phyloP scores from a whole-genome alignment of 2,329 filamentous ascomycete genomes.

The Sclerotinia glacialis region DNA sequence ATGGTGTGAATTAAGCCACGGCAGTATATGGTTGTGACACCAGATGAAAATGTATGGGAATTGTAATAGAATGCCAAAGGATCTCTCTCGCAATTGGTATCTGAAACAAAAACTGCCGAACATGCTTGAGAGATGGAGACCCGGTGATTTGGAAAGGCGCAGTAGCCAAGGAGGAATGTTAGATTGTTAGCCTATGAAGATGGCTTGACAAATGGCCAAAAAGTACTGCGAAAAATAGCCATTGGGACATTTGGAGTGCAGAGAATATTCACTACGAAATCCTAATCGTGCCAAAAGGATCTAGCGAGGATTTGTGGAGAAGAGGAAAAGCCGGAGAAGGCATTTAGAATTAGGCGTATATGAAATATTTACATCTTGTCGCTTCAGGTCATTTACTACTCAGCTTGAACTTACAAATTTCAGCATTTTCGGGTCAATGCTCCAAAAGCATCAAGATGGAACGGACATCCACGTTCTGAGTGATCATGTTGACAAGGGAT shows the following conservation, averaged over 20 bases:
- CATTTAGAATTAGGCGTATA: too few relatives aligned
- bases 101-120: background rate
- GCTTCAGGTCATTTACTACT: background rate
- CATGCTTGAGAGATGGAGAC: background rate
- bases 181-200: background rate
- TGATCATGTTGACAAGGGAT: background rate
- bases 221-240: background rate
- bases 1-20: background rate
- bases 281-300: background rate
- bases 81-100: background rate
- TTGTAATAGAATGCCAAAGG: background rate
- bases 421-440: background rate
- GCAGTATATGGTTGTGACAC: background rate
- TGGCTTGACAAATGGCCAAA: background rate
- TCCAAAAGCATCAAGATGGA: background rate
- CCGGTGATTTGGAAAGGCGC: slow-evolving; percentile 1
- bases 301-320: background rate
- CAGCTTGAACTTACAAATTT: background rate
- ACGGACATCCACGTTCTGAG: background rate
- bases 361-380: background rate
- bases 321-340: background rate
- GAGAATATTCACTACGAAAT: background rate
- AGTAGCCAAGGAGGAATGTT: slow-evolving; percentile 1
- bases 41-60: background rate
- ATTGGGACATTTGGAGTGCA: background rate